Conservation (phyloP, 2,329 filamentous ascomycete species). For the Alternaria dauci region DNA sequence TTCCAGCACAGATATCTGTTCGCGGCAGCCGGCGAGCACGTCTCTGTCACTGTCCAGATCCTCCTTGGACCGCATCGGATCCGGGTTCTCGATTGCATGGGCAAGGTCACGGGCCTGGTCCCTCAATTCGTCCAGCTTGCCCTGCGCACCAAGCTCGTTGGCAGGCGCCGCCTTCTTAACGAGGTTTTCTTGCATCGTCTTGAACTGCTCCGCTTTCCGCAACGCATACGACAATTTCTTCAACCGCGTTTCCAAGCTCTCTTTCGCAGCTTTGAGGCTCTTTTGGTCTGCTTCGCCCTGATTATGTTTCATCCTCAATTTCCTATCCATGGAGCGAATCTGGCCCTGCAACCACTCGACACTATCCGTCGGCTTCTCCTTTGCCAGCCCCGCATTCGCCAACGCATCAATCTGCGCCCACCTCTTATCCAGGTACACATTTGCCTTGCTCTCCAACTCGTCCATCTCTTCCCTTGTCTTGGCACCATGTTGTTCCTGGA, state of each 20-base stretch:
- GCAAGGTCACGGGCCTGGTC: constrained; percentile 18
- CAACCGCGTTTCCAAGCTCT: constrained; percentile 35
- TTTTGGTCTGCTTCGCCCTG: constrained; percentile 38
- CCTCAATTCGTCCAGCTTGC: constrained; percentile 26
- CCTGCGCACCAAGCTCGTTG: constrained; percentile 31
- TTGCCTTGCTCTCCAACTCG: constrained; percentile 26
- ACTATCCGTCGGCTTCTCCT: constrained; percentile 27
- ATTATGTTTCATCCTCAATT: constrained; percentile 38
- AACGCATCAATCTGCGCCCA: constrained; percentile 37
- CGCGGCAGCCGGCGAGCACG: constrained; percentile 18
- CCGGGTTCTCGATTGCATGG: constrained; percentile 25
- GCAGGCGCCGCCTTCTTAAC: constrained; percentile 26
- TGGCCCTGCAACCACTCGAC: constrained; percentile 39
- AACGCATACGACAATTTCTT: constrained; percentile 34
- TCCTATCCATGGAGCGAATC: constrained; percentile 31
- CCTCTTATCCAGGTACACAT: constrained; percentile 29
- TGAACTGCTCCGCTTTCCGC: constrained; percentile 36
- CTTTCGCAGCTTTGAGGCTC: constrained; percentile 31
- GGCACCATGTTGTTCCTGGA: constrained; percentile 55
- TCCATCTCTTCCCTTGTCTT: constrained; percentile 28
- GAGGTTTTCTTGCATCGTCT: constrained; percentile 27
- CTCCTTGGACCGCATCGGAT: constrained; percentile 20
- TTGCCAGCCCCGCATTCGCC: constrained; percentile 26
- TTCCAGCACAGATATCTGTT: constrained; percentile 30
- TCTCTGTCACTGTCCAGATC: constrained; percentile 22